Evolutionary conservation across 2,329 filamentous ascomycete genomes (phyloP), one percentile per base, ranked within the genome.

Genomic region (Exophiala calicioides): DNA sequence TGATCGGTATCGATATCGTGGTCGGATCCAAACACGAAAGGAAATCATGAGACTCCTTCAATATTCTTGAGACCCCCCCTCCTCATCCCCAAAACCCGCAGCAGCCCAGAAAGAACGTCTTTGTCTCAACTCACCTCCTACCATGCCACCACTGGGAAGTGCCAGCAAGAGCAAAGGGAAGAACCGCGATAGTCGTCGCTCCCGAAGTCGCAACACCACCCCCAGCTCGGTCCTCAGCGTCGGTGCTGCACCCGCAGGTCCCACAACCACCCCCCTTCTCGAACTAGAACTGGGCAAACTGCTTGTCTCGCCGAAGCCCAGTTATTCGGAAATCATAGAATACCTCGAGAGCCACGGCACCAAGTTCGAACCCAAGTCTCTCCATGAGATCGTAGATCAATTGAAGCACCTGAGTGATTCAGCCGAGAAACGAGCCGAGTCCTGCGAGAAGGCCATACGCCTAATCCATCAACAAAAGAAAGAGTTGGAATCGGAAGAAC

Each of bases 171-270:
- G 71, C 58, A 81, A 81, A 62, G 67, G 72, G 34, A 80, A 80
- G 60, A 71, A 68, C 36, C 74, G 73, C 52, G 76, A 80, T 50
- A 68, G 70, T 30, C 69, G 73, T 43, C 73, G 72, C 30, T 79
- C 79, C 37, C 74, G 76, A 52, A 83, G 80, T 58, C 78, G 81
- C 55, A 83, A 84, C 60, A 81, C 79, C 12, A 84, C 81, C 3
- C 81, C 81, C 15, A 75, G 77, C 53, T 81, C 79, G 15, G 70
- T 73, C 24, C 65, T 72, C 57, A 74, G 74, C 51, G 67, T 71
- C 27, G 72, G 72, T 50, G 65, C 57, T 55, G 65, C 64, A 53
- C 68, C 66, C 13, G 56, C 53, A 1, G 46, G 57, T 12, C 58
- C 64, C 13, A 56, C 64, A 8, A 55, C 64, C n/a, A 64, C 75